A percentile compares a stretch with the other conserved stretches of the same genome.
Evolutionary conservation across 257 asterid species (phyloP).

Genomic region (Phtheirospermum japonicum): DNA sequence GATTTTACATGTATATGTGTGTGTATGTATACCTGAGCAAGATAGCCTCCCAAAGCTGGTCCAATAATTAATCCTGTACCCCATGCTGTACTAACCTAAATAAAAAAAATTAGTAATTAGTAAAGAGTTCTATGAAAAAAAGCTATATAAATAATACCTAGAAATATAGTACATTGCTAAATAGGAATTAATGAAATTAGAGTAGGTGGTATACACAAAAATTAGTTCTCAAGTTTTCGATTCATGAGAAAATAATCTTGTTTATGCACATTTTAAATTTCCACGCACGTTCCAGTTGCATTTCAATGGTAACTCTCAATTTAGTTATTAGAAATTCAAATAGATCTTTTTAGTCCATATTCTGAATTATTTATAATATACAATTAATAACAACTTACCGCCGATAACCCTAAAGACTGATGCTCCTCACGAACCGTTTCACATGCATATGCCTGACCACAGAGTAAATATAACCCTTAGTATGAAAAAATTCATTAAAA

Average conservation of each 20-base stretch:
- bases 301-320: no score
- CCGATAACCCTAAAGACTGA: conserved; percentile 65
- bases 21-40: conserved; percentile 70
- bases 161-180: conserved; percentile 2
- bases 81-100: conserved; percentile 85
- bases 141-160: no score
- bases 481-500: neutral
- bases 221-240: neutral
- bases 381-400: conserved; percentile 44
- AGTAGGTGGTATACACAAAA: neutral
- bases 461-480: conserved; percentile 20
- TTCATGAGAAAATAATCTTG: neutral
- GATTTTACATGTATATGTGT: no score
- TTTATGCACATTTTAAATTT: no score
- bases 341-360: no score
- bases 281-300: no score
- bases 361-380: conserved; percentile 3
- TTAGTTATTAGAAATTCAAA: no score
- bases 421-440: conserved; percentile 74
- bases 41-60: conserved; percentile 88
- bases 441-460: conserved; percentile 77
- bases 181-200: no score
- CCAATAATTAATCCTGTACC: conserved; percentile 81
- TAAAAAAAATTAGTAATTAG: no score
- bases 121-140: conserved; percentile 9